These are phyloP conservation scores for Myxozyma neglecta DNA, from an alignment of 805 yeast genomes.

Conservation along the genomic window DNA sequence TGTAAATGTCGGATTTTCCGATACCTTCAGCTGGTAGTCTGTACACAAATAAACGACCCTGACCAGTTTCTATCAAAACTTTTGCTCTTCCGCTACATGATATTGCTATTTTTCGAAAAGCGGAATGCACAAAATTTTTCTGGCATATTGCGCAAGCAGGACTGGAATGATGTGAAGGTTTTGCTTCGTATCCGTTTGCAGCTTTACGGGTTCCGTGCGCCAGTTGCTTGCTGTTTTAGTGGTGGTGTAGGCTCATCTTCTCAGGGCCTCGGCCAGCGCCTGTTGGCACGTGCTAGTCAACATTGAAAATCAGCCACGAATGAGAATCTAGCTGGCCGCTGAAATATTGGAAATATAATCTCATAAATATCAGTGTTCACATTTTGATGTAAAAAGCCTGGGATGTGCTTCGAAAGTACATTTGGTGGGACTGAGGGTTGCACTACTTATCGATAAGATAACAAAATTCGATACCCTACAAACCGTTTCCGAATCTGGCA, in stretches of 20 bases:
- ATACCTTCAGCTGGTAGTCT: neutral
- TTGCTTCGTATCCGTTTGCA: neutral
- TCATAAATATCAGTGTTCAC: no score
- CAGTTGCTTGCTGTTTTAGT: neutral
- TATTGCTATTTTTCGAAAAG: neutral
- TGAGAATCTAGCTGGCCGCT: neutral
- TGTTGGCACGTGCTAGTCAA: neutral
- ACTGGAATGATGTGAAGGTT: neutral
- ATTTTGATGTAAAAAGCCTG: no score
- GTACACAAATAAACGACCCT: slow-evolving; percentile 1
- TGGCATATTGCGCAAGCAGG: neutral
- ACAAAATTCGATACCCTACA: neutral
- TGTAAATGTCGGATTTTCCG: neutral
- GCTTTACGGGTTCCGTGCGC: neutral
- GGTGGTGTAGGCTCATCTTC: slow-evolving; percentile 1
- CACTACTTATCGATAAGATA: neutral
- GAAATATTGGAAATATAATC: no score
- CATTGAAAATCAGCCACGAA: no score
- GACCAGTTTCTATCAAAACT: neutral
- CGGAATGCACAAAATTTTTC: neutral
- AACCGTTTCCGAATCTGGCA: no score
- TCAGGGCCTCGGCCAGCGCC: slow-evolving; percentile 4
- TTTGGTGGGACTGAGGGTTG: neutral
- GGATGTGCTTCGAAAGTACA: no score
- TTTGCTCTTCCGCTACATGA: no score